Conservation (phyloP, 2,329 filamentous ascomycete species). For the Venturia carpophila region DNA sequence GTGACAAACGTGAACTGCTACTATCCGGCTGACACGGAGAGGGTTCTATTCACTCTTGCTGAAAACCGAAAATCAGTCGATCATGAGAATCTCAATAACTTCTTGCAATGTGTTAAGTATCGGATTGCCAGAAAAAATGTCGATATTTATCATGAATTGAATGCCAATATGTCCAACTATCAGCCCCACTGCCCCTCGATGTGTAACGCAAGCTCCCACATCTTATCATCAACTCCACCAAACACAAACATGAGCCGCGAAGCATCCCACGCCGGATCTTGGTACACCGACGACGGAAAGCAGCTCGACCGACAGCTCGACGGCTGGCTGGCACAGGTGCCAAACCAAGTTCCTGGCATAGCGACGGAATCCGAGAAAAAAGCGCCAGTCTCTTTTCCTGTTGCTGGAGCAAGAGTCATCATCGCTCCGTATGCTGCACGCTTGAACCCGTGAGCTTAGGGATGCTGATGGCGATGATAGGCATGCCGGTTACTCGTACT, state of each 20-base stretch:
- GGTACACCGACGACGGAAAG: conserved; percentile 48
- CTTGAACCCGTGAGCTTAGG: conserved; percentile 20
- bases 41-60: no score
- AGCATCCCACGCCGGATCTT: conserved; percentile 75
- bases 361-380: conserved; percentile 38
- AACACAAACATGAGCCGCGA: conserved; percentile 37
- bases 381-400: conserved; percentile 47
- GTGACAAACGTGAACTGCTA: no score
- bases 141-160: no score
- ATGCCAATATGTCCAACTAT: neutral
- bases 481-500: conserved; percentile 90
- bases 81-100: no score
- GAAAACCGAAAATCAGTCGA: no score
- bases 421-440: conserved; percentile 69
- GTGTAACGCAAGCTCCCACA: neutral
- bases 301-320: conserved; percentile 65
- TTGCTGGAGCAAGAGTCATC: conserved; percentile 68
- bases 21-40: no score
- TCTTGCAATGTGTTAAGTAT: no score
- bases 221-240: conserved; percentile 12
- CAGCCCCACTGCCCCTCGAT: neutral
- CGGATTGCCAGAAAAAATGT: no score
- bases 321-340: conserved; percentile 64
- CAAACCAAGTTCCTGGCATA: conserved; percentile 54
- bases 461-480: conserved; percentile 43